Conservation (phyloP, 352 stramenopile species). For the Nothophytophthora sp. region DNA sequence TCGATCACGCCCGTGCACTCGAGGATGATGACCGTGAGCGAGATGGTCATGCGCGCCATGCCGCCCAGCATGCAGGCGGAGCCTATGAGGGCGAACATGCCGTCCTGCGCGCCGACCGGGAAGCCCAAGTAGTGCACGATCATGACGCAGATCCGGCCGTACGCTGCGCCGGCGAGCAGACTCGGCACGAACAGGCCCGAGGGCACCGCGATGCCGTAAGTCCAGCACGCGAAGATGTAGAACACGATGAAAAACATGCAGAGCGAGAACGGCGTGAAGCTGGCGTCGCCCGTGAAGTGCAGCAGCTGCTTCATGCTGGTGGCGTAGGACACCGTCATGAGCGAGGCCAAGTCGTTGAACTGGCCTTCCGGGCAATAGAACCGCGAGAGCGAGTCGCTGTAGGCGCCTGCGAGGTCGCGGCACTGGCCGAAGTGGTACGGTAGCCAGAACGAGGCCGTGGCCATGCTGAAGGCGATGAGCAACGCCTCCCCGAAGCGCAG, state of each 20-base stretch:
- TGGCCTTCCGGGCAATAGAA: conserved; percentile 96
- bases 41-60: conserved; percentile 99
- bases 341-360: conserved; percentile 97
- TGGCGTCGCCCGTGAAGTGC: conserved; percentile 91
- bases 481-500: conserved; percentile 68
- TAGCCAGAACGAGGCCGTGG: conserved; percentile 72
- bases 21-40: conserved; percentile 98
- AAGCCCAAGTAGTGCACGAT: conserved; percentile 60
- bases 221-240: conserved; percentile 92
- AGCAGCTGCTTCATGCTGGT: conserved; percentile 96
- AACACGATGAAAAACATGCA: conserved; percentile 97
- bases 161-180: conserved; percentile 94
- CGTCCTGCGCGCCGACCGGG: conserved; percentile 72
- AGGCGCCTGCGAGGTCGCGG: conserved; percentile 46
- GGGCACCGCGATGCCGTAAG: conserved; percentile 97
- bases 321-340: conserved; percentile 96
- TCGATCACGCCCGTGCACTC: conserved; percentile 99
- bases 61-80: conserved; percentile 95
- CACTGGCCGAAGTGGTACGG: conserved; percentile 80
- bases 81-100: conserved; percentile 98
- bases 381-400: conserved; percentile 84
- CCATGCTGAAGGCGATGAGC: conserved; percentile 68
- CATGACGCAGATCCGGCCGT: conserved; percentile 86
- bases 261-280: conserved; percentile 94
- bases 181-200: conserved; percentile 97